phyloP scores from a whole-genome alignment of 129 eudicot species.

The Lonicera japonica region DNA sequence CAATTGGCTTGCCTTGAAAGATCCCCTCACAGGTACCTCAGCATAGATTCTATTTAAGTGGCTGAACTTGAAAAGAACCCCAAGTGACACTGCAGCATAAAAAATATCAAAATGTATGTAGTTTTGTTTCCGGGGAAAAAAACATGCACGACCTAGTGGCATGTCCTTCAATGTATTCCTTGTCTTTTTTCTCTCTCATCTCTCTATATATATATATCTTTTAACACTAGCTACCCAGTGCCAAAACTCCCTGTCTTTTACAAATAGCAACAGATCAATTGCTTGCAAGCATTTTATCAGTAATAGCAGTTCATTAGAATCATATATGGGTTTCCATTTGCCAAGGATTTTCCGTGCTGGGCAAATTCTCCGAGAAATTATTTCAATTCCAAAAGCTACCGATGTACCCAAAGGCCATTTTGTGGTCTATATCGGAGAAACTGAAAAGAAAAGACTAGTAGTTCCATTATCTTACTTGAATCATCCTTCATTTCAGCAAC shows the following conservation, averaged over 20 bases:
- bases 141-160: too few species aligned
- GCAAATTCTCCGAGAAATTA: not conserved
- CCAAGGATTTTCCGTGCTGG: slow-evolving; percentile 6
- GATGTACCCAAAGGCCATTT: slow-evolving; percentile 3
- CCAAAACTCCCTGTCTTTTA: not conserved
- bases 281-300: not conserved
- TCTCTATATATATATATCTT: not conserved
- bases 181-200: not conserved
- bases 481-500: slow-evolving; percentile 27
- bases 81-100: too few species aligned
- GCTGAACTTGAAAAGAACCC: too few species aligned
- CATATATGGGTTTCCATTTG: slow-evolving; percentile 18
- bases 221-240: not conserved
- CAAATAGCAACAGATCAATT: not conserved
- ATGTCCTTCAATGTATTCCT: too few species aligned
- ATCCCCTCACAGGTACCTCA: too few species aligned
- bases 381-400: not conserved
- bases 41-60: too few species aligned
- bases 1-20: too few species aligned
- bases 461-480: slow-evolving; percentile 35
- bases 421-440: slow-evolving; percentile 47
- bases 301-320: not conserved
- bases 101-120: too few species aligned
- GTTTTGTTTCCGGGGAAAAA: too few species aligned
- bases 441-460: slow-evolving; percentile 29